Percentiles rank a stretch among this genome's conserved stretches.
These are phyloP conservation scores for Mortierella alpina DNA, from an alignment of 192 early-diverging fungal genomes.

Conservation along the genomic window DNA sequence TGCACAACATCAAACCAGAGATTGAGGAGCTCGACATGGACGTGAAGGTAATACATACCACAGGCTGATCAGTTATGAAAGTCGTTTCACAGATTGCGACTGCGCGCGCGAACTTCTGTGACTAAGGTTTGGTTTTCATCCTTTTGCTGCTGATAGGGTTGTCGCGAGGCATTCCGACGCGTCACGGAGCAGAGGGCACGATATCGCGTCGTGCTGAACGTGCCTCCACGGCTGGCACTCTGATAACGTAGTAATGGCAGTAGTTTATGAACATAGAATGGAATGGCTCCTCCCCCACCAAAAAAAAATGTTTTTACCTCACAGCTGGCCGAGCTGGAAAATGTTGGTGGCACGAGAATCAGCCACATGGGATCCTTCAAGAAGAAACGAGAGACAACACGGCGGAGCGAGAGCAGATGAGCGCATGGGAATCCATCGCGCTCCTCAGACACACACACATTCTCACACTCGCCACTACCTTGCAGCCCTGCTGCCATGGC, in stretches of 20 bases:
- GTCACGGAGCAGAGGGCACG: constrained; percentile 66
- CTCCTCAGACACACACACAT: too few relatives aligned
- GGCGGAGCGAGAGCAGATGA: too few relatives aligned
- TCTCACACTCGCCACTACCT: too few relatives aligned
- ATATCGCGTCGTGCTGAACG: constrained; percentile 75
- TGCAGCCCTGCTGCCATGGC: too few relatives aligned
- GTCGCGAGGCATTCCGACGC: constrained; percentile 68
- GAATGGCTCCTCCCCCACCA: too few relatives aligned
- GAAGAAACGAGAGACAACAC: too few relatives aligned
- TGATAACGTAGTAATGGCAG: background rate
- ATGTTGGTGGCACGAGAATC: background rate
- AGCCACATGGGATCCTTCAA: too few relatives aligned
- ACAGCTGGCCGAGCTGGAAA: background rate
- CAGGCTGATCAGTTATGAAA: background rate
- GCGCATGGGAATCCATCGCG: too few relatives aligned
- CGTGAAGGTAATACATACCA: constrained; percentile 8
- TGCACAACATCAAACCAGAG: constrained; percentile 72
- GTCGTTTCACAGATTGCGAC: background rate
- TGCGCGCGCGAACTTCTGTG: too few relatives aligned
- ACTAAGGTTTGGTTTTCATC: background rate
- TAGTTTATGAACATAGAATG: too few relatives aligned
- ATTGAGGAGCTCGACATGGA: constrained; percentile 74
- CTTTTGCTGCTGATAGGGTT: constrained; percentile 50
- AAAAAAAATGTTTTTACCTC: too few relatives aligned
- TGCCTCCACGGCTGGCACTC: constrained; percentile 26